Base-by-base conservation (phyloP, 148 eudicot genomes). In the Vaccinium myrtillus region DNA sequence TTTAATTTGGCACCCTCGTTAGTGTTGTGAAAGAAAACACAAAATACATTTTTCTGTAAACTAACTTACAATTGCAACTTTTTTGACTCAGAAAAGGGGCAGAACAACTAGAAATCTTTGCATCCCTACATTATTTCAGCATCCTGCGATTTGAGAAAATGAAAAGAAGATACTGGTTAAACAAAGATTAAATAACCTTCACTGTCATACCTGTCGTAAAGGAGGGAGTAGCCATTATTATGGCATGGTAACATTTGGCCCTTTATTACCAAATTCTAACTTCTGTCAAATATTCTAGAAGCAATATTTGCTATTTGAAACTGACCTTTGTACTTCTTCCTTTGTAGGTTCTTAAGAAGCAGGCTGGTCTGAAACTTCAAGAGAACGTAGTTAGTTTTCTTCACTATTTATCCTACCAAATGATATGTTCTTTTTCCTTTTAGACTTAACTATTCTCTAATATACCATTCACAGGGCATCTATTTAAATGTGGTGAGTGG, bases 331-430 rank as follows among this genome's bases (percentile, higher is more conserved):
- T 15, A 84, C 80, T 21, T 67, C 39, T 58, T 87, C 70, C 49
- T 63, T 76, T 90, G 79, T 92, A 97, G 98, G 98, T 95, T 87
- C 95, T 97, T 73, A 92, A 88, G 86, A 95, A 95, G 94, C 99
- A 97, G 94, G 99, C 98, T 71, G 98, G 98, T 85, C 88, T 97
- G 78, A 95, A 90, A 92, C 91, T 97, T 77, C 94, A 94, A 83
- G 96, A 93, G 36, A 89, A 87, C 85, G 98, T 97, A 92, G 91
- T 87, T 36, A 23, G 50, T 23, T 14, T 55, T 59, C 74, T 13
- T 75, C 18, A 21, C 46, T 58, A 56, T 12, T 58, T 83, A 12
- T 9, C 80, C 56, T 69, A 25, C 18, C 46, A 73, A 85, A 55
- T 83, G 21, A 55, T 27, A 21, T 53, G 39, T 39, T 32, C 19